Base-by-base conservation (phyloP, 495 filamentous ascomycete genomes). In the Neurospora pannonica region DNA sequence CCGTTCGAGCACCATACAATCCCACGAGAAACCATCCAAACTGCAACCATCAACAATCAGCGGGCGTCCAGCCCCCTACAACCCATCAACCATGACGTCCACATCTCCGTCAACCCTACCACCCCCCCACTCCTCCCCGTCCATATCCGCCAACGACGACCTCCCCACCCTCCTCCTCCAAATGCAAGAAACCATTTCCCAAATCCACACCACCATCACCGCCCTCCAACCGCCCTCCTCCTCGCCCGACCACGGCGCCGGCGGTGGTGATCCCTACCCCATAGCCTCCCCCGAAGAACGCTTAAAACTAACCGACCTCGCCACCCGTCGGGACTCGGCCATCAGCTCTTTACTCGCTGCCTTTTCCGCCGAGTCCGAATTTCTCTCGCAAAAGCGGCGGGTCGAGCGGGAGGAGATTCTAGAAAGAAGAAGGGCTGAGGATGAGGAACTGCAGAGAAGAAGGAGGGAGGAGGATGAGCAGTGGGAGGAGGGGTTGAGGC, bases 181-280 rank as follows among this genome's bases (percentile, higher is more conserved):
- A 72, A 79, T 84, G 80, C 81, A 83, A 54, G 78, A 82, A 34
- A 83, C 77, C 11, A 74, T 84, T 17, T 78, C 80, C 0, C 71
- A 78, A 3, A 82, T 84, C 60, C 77, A 79, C 60, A 60, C 5
- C 28, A 81, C 83, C 9, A 48, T 84, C 28, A 76, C 73, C 4
- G 70, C 72, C 5, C 74, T 83, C 28, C 74, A 79, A 17, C 28
- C 46, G 4, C 46, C n/a, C 10, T 48, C 11, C 24, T 34, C 54
- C 24, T 4, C 54, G 0, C 3, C 2, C 13, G 2, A 5, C 0
- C 3, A 24, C 8, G 13, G 9, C 40, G 17, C 2, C 39, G 39
- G 15, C 2, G 3, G n/a, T 2, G 6, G 40, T 1, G 19, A 43
- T 10, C 42, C 42, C 42, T 43, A 43, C 42, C 19, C 21, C 46